Evolutionary conservation across 1,139 yeast species (phyloP).

Genomic region (Wickerhamiella pararugosa): DNA sequence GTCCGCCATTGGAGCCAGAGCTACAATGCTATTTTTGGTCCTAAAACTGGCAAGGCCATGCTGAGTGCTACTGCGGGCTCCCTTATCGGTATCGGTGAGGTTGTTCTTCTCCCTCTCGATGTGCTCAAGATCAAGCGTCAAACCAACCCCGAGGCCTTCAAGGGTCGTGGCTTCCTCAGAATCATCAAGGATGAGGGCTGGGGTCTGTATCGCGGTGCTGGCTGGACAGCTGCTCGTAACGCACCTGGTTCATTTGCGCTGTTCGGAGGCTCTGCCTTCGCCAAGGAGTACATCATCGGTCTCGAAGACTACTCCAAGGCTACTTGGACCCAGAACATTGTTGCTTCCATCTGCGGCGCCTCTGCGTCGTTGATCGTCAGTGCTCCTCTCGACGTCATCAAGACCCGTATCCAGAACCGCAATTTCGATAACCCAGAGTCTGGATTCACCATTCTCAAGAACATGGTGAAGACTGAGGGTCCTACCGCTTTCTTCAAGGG

Average conservation of each 20-base stretch:
- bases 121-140: slow-evolving; percentile 96
- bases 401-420: slow-evolving; percentile 94
- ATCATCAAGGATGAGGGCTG: slow-evolving; percentile 84
- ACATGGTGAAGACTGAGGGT: slow-evolving; percentile 76
- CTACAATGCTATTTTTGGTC: slow-evolving; percentile 69
- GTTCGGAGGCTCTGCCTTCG: slow-evolving; percentile 97
- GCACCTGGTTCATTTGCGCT: slow-evolving; percentile 98
- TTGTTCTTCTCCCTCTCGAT: slow-evolving; percentile 85
- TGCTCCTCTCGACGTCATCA: slow-evolving; percentile 96
- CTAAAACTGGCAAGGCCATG: slow-evolving; percentile 91
- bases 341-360: slow-evolving; percentile 96
- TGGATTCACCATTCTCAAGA: slow-evolving; percentile 82
- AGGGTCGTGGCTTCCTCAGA: slow-evolving; percentile 87
- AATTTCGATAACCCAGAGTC: slow-evolving; percentile 92
- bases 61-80: slow-evolving; percentile 97
- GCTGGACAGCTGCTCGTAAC: slow-evolving; percentile 99
- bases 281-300: slow-evolving; percentile 87
- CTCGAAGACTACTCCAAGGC: slow-evolving; percentile 77
- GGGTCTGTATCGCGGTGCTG: slow-evolving; percentile 95
- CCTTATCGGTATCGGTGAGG: slow-evolving; percentile 93
- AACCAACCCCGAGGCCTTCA: slow-evolving; percentile 96
- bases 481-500: slow-evolving; percentile 90
- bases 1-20: slow-evolving; percentile 53
- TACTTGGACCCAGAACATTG: slow-evolving; percentile 88
- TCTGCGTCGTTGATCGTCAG: slow-evolving; percentile 91